A percentile compares a stretch with the other conserved stretches of the same genome.
phyloP scores from a whole-genome alignment of 106 monocot genomes.

The Allium fistulosum region DNA sequence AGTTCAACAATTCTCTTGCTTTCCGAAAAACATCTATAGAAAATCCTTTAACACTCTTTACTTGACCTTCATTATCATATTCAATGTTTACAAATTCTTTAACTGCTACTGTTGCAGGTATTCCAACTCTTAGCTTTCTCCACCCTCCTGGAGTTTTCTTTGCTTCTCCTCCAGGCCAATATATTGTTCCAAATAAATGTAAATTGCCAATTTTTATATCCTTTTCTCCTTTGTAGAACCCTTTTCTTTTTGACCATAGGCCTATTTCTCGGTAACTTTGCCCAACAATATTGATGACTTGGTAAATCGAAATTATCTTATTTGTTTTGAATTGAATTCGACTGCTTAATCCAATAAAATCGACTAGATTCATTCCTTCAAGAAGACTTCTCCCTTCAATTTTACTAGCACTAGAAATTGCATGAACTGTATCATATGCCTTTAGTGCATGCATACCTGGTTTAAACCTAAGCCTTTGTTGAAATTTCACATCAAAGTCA shows the following conservation, averaged over 20 bases:
- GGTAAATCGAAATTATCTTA: background rate
- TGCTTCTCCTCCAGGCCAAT: background rate
- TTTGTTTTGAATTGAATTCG: background rate
- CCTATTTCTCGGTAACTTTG: background rate
- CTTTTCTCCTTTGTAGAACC: background rate
- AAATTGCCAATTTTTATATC: background rate
- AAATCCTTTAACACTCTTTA: conserved; percentile 9
- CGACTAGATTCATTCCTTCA: background rate
- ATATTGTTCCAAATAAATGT: background rate
- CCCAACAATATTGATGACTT: background rate
- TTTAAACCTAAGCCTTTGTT: background rate
- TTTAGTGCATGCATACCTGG: conserved; percentile 5
- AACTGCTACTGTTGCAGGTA: background rate
- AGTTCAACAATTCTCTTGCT: background rate
- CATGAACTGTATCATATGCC: conserved; percentile 5
- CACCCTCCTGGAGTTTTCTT: conserved; percentile 2
- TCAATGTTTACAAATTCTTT: conserved; percentile 5
- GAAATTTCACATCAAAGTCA: background rate
- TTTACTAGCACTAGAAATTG: background rate
- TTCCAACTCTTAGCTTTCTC: background rate
- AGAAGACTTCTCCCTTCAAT: background rate
- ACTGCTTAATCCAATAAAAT: background rate
- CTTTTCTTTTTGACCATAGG: background rate
- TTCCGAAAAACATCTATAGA: conserved; percentile 15
- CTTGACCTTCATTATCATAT: background rate